Conservation (phyloP, 345 rosid species). For the Firmiana major region DNA sequence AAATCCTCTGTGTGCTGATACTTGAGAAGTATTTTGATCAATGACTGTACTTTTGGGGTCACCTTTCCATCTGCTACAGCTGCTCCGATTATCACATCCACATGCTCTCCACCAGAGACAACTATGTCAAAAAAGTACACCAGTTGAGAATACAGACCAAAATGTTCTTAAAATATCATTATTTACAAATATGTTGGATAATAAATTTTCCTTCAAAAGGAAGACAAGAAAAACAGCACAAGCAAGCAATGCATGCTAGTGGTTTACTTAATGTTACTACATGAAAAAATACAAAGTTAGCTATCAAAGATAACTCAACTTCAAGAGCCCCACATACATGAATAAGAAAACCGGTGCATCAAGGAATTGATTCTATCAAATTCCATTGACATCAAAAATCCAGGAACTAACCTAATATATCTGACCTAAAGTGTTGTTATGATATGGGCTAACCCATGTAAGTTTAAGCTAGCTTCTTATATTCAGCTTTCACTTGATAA, state of each 20-base stretch:
- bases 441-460: neutral
- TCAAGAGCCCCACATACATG: neutral
- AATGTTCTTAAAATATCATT: neutral
- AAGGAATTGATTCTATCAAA: neutral
- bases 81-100: slow-evolving; percentile 89
- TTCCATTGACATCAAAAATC: neutral
- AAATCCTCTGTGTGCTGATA: slow-evolving; percentile 91
- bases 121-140: slow-evolving; percentile 38
- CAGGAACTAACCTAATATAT: slow-evolving; percentile 1
- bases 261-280: neutral
- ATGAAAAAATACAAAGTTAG: slow-evolving; percentile 13
- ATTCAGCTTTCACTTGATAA: neutral
- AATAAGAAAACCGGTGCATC: neutral
- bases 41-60: slow-evolving; percentile 93
- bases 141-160: slow-evolving; percentile 10
- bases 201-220: neutral
- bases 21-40: slow-evolving; percentile 77
- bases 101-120: slow-evolving; percentile 97
- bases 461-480: neutral
- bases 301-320: neutral
- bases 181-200: neutral
- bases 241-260: slow-evolving; percentile 4
- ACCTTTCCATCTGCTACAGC: slow-evolving; percentile 99
- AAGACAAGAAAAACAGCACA: neutral
- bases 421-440: neutral